Percentiles rank a stretch among this genome's conserved stretches.
Conservation (phyloP, 176 grass and related monocot genomes). For the Cenchrus purpureus region DNA sequence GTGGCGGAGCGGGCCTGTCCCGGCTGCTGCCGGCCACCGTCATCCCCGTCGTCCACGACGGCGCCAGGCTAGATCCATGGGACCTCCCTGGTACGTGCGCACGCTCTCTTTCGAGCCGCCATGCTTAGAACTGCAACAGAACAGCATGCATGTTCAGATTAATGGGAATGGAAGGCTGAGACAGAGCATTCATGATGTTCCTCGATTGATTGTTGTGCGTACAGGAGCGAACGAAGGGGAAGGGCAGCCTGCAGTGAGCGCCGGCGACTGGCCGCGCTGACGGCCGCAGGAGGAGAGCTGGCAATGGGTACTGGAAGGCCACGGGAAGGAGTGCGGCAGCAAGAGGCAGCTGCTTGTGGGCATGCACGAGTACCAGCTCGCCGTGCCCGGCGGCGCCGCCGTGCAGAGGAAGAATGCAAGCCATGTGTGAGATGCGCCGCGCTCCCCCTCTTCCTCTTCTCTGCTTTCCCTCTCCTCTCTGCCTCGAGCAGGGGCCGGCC, state of each 20-base stretch:
- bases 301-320: conserved; percentile 72
- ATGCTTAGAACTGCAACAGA: background rate
- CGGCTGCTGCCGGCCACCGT: conserved; percentile 69
- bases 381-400: background rate
- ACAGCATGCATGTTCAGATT: background rate
- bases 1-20: conserved; percentile 20
- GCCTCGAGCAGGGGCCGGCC: no score
- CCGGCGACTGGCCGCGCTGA: conserved; percentile 4
- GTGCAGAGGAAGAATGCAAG: conserved; percentile 4
- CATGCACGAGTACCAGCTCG: conserved; percentile 81
- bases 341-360: conserved; percentile 55
- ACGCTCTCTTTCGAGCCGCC: background rate
- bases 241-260: conserved; percentile 14
- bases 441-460: no score
- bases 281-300: conserved; percentile 33
- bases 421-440: conserved; percentile 18
- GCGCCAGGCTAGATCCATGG: conserved; percentile 59
- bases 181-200: background rate
- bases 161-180: background rate
- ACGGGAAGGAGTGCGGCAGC: conserved; percentile 46
- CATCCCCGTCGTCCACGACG: conserved; percentile 67
- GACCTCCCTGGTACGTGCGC: conserved; percentile 58
- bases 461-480: no score
- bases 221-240: conserved; percentile 65
- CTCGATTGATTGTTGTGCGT: background rate